phyloP scores from a whole-genome alignment of 129 eudicot species.

The Saposhnikovia divaricata region DNA sequence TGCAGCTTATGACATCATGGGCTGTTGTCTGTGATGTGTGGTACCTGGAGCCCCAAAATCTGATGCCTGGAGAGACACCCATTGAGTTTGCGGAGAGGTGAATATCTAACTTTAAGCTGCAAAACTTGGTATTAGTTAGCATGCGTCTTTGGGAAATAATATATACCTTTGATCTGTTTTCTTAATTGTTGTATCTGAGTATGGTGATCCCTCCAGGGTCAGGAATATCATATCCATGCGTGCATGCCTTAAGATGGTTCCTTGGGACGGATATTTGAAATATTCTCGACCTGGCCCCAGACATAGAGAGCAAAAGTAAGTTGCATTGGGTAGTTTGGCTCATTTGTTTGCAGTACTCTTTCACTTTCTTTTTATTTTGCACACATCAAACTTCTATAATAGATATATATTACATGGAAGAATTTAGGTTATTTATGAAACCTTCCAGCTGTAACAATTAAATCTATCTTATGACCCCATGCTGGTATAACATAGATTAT shows the following conservation, averaged over 20 bases:
- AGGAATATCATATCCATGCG: conserved; percentile 78
- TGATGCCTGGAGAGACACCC: conserved; percentile 90
- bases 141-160: not conserved
- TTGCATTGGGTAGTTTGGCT: conserved; percentile 4
- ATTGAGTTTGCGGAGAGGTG: conserved; percentile 98
- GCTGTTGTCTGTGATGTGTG: conserved; percentile 99
- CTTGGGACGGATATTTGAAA: conserved; percentile 98
- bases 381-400: not conserved
- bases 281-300: conserved; percentile 98
- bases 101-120: not conserved
- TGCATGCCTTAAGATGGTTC: conserved; percentile 94
- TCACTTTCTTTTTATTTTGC: not conserved
- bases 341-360: not conserved
- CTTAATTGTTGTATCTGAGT: not conserved
- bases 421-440: not conserved
- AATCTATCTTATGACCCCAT: not conserved
- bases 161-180: not conserved
- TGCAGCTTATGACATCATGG: conserved; percentile 99
- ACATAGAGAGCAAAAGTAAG: conserved; percentile 92
- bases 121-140: not conserved
- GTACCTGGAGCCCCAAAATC: conserved; percentile 93
- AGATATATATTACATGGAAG: not conserved
- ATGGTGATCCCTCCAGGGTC: conserved; percentile 44
- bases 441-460: conserved; percentile 3
- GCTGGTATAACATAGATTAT: not conserved